These are phyloP conservation scores for Ophiostoma novo-ulmi DNA, from an alignment of 2,329 filamentous ascomycete species.

Conservation along the genomic window DNA sequence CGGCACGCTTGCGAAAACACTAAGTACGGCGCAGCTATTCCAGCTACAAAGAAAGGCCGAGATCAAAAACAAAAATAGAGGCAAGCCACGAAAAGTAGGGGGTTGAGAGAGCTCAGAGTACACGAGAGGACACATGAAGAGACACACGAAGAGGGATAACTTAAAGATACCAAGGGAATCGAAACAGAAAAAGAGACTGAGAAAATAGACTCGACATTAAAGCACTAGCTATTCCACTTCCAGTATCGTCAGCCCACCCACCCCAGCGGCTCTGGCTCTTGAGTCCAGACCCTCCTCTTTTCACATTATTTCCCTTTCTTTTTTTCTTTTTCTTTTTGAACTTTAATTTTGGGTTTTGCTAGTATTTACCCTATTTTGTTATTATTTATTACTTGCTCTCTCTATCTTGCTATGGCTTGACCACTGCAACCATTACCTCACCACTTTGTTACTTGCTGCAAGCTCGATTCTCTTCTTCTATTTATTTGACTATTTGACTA, in stretches of 20 bases:
- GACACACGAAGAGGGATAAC: not conserved
- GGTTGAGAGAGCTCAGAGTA: too few species aligned
- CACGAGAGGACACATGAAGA: not conserved
- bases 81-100: not conserved
- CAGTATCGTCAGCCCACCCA: conserved; percentile 21
- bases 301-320: not conserved
- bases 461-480: not conserved
- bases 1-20: not conserved
- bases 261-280: not conserved
- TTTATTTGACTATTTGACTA: not conserved
- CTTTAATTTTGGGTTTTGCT: not conserved
- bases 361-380: not conserved
- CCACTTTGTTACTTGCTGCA: not conserved
- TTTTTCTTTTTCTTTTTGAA: not conserved
- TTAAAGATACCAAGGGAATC: not conserved
- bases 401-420: not conserved
- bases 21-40: not conserved
- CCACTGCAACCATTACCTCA: not conserved
- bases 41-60: not conserved
- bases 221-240: conserved; percentile 17
- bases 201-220: conserved; percentile 12
- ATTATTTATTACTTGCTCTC: not conserved
- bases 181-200: not conserved
- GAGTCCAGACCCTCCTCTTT: conserved; percentile 2
- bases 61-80: not conserved